Evolutionary conservation across 2,329 filamentous ascomycete genomes (phyloP).

Genomic region (Hypoxylon sp.): DNA sequence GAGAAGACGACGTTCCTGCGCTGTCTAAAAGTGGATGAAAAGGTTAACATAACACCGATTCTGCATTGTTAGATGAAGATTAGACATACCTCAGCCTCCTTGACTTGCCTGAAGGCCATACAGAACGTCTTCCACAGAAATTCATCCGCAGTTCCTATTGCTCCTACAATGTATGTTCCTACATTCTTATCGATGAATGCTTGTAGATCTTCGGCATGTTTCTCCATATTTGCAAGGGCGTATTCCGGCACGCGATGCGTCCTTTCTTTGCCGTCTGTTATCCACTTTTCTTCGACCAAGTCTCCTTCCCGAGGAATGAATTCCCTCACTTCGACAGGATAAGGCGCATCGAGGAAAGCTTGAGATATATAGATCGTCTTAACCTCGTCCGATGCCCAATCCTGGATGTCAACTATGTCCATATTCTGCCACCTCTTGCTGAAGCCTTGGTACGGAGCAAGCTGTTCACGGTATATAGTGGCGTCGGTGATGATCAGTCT

Average conservation of each 20-base stretch:
- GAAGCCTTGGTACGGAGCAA: conserved; percentile 41
- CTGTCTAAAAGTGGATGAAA: conserved; percentile 28
- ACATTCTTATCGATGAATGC: conserved; percentile 37
- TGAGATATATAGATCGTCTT: conserved; percentile 46
- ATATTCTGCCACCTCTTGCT: conserved; percentile 49
- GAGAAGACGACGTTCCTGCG: conserved; percentile 37
- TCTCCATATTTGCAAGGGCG: conserved; percentile 8
- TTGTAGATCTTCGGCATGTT: conserved; percentile 9
- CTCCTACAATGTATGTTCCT: conserved; percentile 1
- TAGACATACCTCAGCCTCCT: background rate
- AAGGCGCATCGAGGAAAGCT: conserved; percentile 40
- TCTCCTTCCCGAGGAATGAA: conserved; percentile 49
- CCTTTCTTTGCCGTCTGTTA: background rate
- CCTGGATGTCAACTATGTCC: conserved; percentile 48
- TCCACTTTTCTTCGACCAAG: conserved; percentile 12
- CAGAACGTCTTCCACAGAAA: conserved; percentile 15
- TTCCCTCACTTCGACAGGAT: conserved; percentile 45
- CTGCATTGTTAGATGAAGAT: background rate
- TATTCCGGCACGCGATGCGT: conserved; percentile 4
- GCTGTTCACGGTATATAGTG: conserved; percentile 46
- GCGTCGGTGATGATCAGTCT: conserved; percentile 46
- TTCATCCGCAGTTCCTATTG: background rate
- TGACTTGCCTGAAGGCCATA: conserved; percentile 10
- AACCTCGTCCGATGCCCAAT: conserved; percentile 45
- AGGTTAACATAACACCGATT: background rate